Conservation (phyloP, 495 filamentous ascomycete genomes). For the Neurospora sp. region DNA sequence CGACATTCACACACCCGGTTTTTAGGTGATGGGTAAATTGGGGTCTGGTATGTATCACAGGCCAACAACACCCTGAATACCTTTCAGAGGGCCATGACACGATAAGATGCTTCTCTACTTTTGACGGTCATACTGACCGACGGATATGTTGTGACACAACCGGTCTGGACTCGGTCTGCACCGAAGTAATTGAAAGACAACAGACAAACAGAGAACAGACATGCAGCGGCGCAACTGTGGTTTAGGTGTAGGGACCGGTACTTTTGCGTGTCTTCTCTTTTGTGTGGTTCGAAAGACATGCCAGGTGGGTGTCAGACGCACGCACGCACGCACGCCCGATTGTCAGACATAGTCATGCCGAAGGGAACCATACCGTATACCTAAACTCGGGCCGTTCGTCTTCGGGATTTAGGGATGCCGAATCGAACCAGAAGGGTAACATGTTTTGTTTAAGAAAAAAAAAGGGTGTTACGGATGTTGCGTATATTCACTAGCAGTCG, state of each 20-base stretch:
- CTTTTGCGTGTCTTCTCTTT: background rate
- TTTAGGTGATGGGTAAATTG: too few species aligned
- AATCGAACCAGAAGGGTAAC: background rate
- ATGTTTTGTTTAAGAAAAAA: too few species aligned
- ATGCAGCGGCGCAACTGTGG: background rate
- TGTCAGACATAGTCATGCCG: background rate
- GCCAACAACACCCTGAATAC: background rate
- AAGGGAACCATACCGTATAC: background rate
- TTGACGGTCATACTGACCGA: background rate
- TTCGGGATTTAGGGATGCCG: background rate
- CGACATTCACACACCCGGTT: too few species aligned
- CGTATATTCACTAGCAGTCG: background rate
- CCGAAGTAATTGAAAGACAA: background rate
- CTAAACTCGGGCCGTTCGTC: background rate
- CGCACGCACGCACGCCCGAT: background rate
- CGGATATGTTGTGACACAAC: background rate
- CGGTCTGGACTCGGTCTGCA: background rate
- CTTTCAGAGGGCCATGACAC: too few species aligned
- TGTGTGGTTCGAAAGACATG: background rate
- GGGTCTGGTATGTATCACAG: background rate
- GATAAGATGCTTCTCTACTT: background rate
- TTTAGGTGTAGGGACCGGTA: background rate
- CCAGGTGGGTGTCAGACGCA: background rate
- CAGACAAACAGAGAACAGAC: background rate
- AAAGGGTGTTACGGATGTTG: background rate